Evolutionary conservation across 495 filamentous ascomycete species (phyloP).

Genomic region (Penicillium soppii): DNA sequence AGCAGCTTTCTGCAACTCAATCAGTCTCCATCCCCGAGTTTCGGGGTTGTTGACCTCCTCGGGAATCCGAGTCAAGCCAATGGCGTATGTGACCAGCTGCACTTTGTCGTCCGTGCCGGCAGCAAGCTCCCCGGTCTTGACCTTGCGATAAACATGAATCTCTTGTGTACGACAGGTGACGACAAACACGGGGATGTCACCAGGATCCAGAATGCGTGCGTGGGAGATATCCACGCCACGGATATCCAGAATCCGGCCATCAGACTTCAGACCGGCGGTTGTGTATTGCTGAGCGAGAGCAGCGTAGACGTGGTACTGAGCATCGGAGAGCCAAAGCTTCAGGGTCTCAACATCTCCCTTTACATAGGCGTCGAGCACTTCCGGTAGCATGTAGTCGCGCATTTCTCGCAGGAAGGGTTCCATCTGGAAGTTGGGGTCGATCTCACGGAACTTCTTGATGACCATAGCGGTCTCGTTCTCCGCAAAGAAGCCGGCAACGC

Average conservation of each 20-base stretch:
- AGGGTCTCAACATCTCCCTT: slow-evolving; percentile 91
- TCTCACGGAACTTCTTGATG: slow-evolving; percentile 95
- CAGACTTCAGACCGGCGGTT: slow-evolving; percentile 85
- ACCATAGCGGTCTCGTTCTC: slow-evolving; percentile 97
- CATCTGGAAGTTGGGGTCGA: slow-evolving; percentile 93
- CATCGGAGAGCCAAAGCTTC: slow-evolving; percentile 91
- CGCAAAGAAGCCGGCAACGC: slow-evolving; percentile 92
- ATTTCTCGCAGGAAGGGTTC: slow-evolving; percentile 92
- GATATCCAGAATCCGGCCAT: slow-evolving; percentile 93
- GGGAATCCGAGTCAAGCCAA: slow-evolving; percentile 86
- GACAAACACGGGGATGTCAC: slow-evolving; percentile 96
- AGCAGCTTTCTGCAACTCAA: slow-evolving; percentile 97
- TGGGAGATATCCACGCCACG: slow-evolving; percentile 86
- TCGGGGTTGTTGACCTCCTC: slow-evolving; percentile 97
- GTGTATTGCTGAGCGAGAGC: slow-evolving; percentile 94
- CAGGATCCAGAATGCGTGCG: slow-evolving; percentile 91
- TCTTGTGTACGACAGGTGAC: slow-evolving; percentile 96
- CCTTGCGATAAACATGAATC: slow-evolving; percentile 92
- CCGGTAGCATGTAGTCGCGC: slow-evolving; percentile 95
- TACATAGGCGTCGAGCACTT: slow-evolving; percentile 96
- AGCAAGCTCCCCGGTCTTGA: slow-evolving; percentile 82
- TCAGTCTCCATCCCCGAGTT: slow-evolving; percentile 92
- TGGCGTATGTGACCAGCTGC: slow-evolving; percentile 95
- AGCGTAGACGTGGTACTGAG: slow-evolving; percentile 91
- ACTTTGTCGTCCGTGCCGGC: slow-evolving; percentile 99